These are phyloP conservation scores for Boletus fagicola DNA, from an alignment of 768 basidiomycete genomes.

Conservation along the genomic window DNA sequence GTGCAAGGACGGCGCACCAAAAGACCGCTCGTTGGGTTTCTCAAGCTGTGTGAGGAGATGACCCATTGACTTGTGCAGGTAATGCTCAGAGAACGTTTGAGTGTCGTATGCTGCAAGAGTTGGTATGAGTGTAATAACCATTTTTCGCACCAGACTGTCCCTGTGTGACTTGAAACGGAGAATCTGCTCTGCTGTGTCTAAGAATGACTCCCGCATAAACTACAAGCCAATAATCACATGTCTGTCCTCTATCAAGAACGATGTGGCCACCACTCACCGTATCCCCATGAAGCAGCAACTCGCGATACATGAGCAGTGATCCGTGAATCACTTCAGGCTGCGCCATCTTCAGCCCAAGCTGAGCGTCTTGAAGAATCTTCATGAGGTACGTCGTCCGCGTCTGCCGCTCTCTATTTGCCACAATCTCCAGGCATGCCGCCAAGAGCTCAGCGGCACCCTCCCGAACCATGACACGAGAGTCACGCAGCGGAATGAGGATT, in stretches of 20 bases:
- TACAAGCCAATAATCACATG: constrained; percentile 29
- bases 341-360: constrained; percentile 71
- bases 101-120: constrained; percentile 94
- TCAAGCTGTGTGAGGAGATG: constrained; percentile 86
- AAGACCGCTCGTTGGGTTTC: constrained; percentile 84
- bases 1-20: constrained; percentile 50
- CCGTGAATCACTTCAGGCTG: constrained; percentile 92
- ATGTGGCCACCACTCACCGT: constrained; percentile 56
- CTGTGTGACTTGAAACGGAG: constrained; percentile 84
- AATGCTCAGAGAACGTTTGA: constrained; percentile 86
- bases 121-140: constrained; percentile 94
- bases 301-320: constrained; percentile 86
- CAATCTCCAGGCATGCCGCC: constrained; percentile 90
- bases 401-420: constrained; percentile 69
- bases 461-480: constrained; percentile 84
- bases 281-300: constrained; percentile 88
- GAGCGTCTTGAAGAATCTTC: constrained; percentile 88
- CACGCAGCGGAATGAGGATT: constrained; percentile 86
- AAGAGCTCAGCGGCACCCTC: constrained; percentile 93
- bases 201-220: constrained; percentile 88
- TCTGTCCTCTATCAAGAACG: neutral
- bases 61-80: constrained; percentile 91
- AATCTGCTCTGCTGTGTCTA: constrained; percentile 87
- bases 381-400: constrained; percentile 62
- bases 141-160: constrained; percentile 85